Evolutionary conservation across 2,329 filamentous ascomycete species (phyloP), one percentile per base, ranked within the genome.

Genomic region (Venturia effusa): DNA sequence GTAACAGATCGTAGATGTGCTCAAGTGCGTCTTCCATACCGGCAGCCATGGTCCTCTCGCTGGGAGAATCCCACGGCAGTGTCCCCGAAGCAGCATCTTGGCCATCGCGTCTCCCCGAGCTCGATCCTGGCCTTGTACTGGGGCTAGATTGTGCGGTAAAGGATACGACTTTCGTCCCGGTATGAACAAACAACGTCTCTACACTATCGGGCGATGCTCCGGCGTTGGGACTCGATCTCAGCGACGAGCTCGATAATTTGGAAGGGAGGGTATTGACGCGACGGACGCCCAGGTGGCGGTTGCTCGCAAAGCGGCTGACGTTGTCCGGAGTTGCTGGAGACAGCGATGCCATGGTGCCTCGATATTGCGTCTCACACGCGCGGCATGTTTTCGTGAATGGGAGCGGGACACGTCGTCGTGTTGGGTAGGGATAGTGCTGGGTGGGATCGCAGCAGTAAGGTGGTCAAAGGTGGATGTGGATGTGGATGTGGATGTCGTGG

Each of bases 1-100:
- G 40, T 24, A n/a, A 48, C 62, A 64, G 27, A 27, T n/a, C 15
- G 17, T 5, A 17, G 24, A 34, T 54, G 62, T 55, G n/a, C n/a
- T 65, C 24, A 51, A 60, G 57, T 24, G 61, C 17, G 51, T 66
- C 66, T 68, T 61, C 69, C 82, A 67, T 78, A 89, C 88, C 88
- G 66, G 90, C 83, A 65, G 92, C 91, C 67, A 95, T 86, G 0
- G 90, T 93, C 70, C 88, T 84, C 74, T 96, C 91, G 1, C 88
- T 84, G n/a, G 84, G 81, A 2, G 89, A 89, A 60, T 82, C 83
- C 86, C 88, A 93, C 62, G 88, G 81, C 61, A 94, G 77, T 0
- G 86, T 85, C 66, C 88, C 86, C 64, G 83, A 73, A 65, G 83
- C 74, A 69, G 82, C 43, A 65, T 69, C 61, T 30, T 57, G 64